phyloP scores from a whole-genome alignment of 139 green algal genomes.

The Tetraselmis chui region DNA sequence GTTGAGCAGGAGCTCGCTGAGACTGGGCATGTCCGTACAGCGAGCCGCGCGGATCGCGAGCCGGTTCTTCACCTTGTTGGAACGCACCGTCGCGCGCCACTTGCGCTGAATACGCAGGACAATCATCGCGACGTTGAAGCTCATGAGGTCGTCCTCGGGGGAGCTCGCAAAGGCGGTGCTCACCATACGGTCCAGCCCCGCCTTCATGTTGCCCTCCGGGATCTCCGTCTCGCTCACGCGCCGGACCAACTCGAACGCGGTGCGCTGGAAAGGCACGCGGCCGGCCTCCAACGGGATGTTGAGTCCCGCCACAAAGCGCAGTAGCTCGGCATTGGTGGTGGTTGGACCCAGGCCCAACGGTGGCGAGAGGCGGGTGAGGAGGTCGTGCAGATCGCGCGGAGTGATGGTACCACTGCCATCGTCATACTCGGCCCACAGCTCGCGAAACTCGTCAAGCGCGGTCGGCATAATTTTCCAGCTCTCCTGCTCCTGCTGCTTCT shows the following conservation, averaged over 20 bases:
- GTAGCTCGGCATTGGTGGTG: slow-evolving; percentile 56
- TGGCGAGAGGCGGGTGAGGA: slow-evolving; percentile 52
- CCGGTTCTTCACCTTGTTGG: slow-evolving; percentile 19
- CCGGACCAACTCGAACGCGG: slow-evolving; percentile 61
- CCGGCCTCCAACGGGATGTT: slow-evolving; percentile 66
- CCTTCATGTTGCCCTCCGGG: slow-evolving; percentile 44
- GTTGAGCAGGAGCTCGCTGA: not conserved
- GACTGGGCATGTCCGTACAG: not conserved
- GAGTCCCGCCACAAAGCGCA: slow-evolving; percentile 68
- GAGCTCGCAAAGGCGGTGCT: slow-evolving; percentile 52
- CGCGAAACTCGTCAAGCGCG: slow-evolving; percentile 55
- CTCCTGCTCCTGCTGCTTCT: slow-evolving; percentile 55
- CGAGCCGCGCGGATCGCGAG: not conserved
- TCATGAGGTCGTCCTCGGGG: slow-evolving; percentile 47
- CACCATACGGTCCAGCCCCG: slow-evolving; percentile 56
- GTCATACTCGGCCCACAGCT: slow-evolving; percentile 70
- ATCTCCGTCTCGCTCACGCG: slow-evolving; percentile 51
- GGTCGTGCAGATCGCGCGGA: slow-evolving; percentile 50
- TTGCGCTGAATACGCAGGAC: slow-evolving; percentile 63
- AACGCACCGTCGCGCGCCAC: slow-evolving; percentile 52
- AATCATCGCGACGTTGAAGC: slow-evolving; percentile 56
- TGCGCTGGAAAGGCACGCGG: slow-evolving; percentile 56
- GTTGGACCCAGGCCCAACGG: slow-evolving; percentile 57
- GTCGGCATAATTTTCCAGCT: slow-evolving; percentile 27
- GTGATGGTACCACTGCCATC: slow-evolving; percentile 57